phyloP scores from a whole-genome alignment of 805 yeast genomes.

The Saccharomycopsis vini region DNA sequence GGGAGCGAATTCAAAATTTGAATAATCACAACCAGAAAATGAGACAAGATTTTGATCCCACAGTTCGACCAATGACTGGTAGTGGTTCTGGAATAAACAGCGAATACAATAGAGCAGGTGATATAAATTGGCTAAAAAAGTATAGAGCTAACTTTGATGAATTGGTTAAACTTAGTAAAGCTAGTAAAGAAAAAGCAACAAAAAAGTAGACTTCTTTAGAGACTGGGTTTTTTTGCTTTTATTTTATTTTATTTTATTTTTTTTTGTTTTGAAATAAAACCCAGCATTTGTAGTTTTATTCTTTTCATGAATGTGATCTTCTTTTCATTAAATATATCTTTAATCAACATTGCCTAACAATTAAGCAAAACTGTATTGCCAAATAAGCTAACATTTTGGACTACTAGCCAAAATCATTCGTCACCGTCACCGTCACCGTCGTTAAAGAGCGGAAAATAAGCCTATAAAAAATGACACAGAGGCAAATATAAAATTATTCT shows the following conservation, averaged over 20 bases:
- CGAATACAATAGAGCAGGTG: not conserved
- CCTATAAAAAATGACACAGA: too few species aligned
- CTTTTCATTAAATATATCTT: too few species aligned
- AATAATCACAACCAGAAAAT: slow-evolving; percentile 12
- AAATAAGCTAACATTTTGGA: too few species aligned
- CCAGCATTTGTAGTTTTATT: too few species aligned
- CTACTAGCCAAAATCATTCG: too few species aligned
- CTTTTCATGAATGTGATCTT: too few species aligned
- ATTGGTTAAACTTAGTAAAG: slow-evolving; percentile 7
- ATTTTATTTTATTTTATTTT: not conserved
- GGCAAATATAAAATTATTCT: too few species aligned
- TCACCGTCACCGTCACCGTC: too few species aligned
- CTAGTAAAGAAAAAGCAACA: not conserved
- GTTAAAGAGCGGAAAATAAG: too few species aligned
- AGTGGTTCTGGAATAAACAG: not conserved
- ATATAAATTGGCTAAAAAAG: slow-evolving; percentile 9
- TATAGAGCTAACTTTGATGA: slow-evolving; percentile 10
- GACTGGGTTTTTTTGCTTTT: not conserved
- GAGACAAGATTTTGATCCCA: slow-evolving; percentile 1
- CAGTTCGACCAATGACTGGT: not conserved
- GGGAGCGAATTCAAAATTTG: slow-evolving; percentile 14
- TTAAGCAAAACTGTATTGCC: too few species aligned
- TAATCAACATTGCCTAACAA: too few species aligned
- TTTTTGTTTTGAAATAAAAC: too few species aligned
- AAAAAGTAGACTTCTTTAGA: not conserved